phyloP scores from a whole-genome alignment of 176 grass and related monocot species.

The Eremochloa ophiuroides region DNA sequence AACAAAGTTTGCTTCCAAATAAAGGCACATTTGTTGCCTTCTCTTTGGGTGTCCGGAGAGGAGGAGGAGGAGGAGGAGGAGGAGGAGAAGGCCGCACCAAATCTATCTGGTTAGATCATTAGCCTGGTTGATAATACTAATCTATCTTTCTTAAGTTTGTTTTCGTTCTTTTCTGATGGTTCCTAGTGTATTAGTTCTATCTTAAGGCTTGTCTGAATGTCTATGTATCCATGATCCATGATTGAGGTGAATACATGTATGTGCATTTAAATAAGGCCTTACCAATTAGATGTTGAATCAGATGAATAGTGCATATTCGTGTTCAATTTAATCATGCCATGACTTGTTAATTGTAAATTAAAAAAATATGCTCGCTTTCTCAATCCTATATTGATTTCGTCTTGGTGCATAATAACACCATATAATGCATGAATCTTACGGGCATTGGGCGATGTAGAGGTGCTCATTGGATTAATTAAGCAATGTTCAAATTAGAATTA shows the following conservation, averaged over 20 bases:
- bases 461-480: background rate
- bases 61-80: background rate
- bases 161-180: background rate
- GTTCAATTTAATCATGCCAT: background rate
- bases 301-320: background rate
- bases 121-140: background rate
- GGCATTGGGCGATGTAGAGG: background rate
- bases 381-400: background rate
- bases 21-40: constrained; percentile 30
- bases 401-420: background rate
- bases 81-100: constrained; percentile 1
- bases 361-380: background rate
- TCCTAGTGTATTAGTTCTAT: background rate
- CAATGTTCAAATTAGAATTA: background rate
- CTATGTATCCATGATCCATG: no score
- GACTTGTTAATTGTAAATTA: background rate
- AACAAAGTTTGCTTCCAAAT: background rate
- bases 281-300: background rate
- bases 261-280: no score
- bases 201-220: no score
- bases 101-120: constrained; percentile 23
- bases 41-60: constrained; percentile 28
- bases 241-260: no score
- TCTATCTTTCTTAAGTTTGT: background rate
- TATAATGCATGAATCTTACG: background rate